Conservation (phyloP, 1,284 basidiomycete species). For the Fomitopsis schrenkii region DNA sequence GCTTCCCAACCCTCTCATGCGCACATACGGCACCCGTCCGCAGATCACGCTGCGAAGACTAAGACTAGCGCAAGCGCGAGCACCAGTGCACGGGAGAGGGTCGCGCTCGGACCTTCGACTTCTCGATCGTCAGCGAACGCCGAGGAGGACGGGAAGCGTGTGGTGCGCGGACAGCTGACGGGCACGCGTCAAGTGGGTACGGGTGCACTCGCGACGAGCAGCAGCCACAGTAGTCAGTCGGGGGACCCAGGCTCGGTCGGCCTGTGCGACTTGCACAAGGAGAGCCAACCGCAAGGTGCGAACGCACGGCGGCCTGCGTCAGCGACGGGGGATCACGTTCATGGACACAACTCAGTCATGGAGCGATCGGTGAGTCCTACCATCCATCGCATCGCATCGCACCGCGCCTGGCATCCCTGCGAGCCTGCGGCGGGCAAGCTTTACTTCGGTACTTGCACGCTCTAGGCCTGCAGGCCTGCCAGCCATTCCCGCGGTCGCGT, state of each 20-base stretch:
- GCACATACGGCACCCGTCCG: constrained; percentile 6
- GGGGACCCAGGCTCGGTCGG: constrained; percentile 7
- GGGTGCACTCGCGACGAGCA: constrained; percentile 4
- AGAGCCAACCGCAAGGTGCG: constrained; percentile 6
- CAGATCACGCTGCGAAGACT: constrained; percentile 10
- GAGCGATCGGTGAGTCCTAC: constrained; percentile 21
- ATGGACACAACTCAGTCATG: constrained; percentile 5
- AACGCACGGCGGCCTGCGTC: constrained; percentile 5
- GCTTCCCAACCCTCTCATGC: neutral
- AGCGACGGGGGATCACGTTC: constrained; percentile 4
- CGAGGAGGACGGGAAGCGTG: constrained; percentile 4
- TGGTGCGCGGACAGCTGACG: constrained; percentile 8
- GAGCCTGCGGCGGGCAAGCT: neutral
- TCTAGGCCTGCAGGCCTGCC: neutral
- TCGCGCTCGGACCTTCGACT: neutral
- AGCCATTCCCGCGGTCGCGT: neutral
- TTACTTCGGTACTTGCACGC: neutral
- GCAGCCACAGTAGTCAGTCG: constrained; percentile 13
- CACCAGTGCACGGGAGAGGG: neutral
- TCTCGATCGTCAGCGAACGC: constrained; percentile 6
- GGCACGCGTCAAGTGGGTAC: constrained; percentile 6
- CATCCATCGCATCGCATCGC: neutral
- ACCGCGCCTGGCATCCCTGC: constrained; percentile 3
- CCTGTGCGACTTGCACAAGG: constrained; percentile 8
- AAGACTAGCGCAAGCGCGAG: neutral